phyloP scores from a whole-genome alignment of 2,329 filamentous ascomycete species.

The Chrysoporthe cubensis region DNA sequence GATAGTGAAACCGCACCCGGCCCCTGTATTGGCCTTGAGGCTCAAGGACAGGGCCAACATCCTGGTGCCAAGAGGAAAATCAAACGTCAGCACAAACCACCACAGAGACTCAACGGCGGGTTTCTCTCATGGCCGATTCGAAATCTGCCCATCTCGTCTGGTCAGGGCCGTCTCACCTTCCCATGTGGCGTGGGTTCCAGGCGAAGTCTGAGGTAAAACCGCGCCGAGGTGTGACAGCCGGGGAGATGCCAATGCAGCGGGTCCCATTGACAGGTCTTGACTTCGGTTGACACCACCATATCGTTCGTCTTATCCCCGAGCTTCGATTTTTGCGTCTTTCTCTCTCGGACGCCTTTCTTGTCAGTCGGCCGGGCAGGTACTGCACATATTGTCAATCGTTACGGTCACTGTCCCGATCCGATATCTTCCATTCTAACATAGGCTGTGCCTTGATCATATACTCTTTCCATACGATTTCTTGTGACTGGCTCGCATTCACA shows the following conservation, averaged over 20 bases:
- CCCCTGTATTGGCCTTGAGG: constrained; percentile 10
- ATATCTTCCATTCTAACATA: not conserved
- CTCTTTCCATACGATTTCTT: constrained; percentile 15
- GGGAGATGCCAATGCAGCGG: not conserved
- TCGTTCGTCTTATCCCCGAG: constrained; percentile 10
- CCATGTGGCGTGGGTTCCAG: not conserved
- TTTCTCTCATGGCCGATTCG: constrained; percentile 1
- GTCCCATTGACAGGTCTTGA: not conserved
- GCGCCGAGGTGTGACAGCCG: constrained; percentile 6
- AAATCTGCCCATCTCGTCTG: not conserved
- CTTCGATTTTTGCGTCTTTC: not conserved
- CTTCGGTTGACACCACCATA: constrained; percentile 13
- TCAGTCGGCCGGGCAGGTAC: not conserved
- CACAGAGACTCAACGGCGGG: not conserved
- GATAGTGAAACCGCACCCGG: constrained; percentile 8
- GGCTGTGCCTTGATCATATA: constrained; percentile 24
- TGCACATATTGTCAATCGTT: constrained; percentile 2
- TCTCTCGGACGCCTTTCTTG: not conserved
- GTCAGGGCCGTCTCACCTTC: constrained; percentile 11
- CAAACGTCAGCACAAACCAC: constrained; percentile 16
- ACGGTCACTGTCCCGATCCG: not conserved
- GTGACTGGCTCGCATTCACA: constrained; percentile 1
- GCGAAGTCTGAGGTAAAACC: not conserved
- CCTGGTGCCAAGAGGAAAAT: constrained; percentile 15
- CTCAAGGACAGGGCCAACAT: not conserved